phyloP scores from a whole-genome alignment of 129 eudicot species.

The Heracleum sosnowskyi region DNA sequence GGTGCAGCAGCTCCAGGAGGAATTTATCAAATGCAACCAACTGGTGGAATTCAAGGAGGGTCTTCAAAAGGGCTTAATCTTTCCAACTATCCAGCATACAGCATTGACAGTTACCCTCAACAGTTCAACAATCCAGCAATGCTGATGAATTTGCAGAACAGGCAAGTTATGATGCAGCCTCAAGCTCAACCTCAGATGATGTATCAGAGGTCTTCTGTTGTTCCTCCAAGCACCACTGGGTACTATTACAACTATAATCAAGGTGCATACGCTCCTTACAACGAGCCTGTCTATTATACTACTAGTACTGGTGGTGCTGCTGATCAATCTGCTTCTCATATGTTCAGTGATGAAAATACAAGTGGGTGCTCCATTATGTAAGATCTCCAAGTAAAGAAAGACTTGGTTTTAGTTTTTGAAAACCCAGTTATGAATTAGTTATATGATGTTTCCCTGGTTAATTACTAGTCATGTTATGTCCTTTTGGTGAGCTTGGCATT shows the following conservation, averaged over 20 bases:
- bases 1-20: slow-evolving; percentile 17
- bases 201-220: slow-evolving; percentile 62
- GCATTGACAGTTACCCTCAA: slow-evolving; percentile 31
- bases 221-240: slow-evolving; percentile 52
- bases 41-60: slow-evolving; percentile 15
- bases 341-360: slow-evolving; percentile 62
- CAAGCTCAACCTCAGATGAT: slow-evolving; percentile 70
- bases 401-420: neutral
- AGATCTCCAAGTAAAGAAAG: neutral
- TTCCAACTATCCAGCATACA: slow-evolving; percentile 31
- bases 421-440: neutral
- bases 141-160: slow-evolving; percentile 54
- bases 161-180: slow-evolving; percentile 41
- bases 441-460: neutral
- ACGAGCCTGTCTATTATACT: slow-evolving; percentile 15
- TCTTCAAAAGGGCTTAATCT: slow-evolving; percentile 18
- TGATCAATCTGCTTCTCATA: slow-evolving; percentile 28
- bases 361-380: slow-evolving; percentile 70
- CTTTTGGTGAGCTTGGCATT: neutral
- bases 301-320: neutral
- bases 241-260: slow-evolving; percentile 47
- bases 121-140: slow-evolving; percentile 38
- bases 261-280: slow-evolving; percentile 15
- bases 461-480: neutral
- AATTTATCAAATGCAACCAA: slow-evolving; percentile 27